Evolutionary conservation across 2,329 filamentous ascomycete genomes (phyloP).

Genomic region (Mariannaea sp.): DNA sequence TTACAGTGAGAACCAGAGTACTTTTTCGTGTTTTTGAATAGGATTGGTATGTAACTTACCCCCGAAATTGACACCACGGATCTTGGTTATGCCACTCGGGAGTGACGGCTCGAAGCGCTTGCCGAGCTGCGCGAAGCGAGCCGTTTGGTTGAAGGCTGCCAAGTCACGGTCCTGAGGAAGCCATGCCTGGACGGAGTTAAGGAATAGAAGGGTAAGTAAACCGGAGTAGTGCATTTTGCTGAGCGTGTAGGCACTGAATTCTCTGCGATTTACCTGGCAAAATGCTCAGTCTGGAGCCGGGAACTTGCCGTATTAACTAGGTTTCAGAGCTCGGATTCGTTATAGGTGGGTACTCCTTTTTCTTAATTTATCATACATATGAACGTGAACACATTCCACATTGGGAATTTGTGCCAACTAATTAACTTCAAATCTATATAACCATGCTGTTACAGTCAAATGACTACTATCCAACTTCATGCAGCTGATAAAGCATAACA

Average conservation of each 20-base stretch:
- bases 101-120: constrained; percentile 23
- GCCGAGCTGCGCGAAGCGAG: constrained; percentile 23
- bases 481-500: too few relatives aligned
- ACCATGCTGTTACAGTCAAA: too few relatives aligned
- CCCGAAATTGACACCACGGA: constrained; percentile 27
- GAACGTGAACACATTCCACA: too few relatives aligned
- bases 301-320: too few relatives aligned
- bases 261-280: neutral
- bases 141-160: constrained; percentile 26
- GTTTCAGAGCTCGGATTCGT: too few relatives aligned
- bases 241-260: neutral
- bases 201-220: constrained; percentile 6
- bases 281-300: neutral
- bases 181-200: constrained; percentile 18
- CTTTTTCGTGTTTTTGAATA: neutral
- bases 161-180: constrained; percentile 23
- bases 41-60: constrained; percentile 1
- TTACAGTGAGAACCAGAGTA: neutral
- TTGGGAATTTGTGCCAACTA: too few relatives aligned
- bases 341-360: too few relatives aligned
- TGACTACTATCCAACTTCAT: too few relatives aligned
- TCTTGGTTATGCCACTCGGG: constrained; percentile 17
- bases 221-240: constrained; percentile 6
- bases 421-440: too few relatives aligned
- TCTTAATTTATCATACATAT: too few relatives aligned